These are phyloP conservation scores for Cladophialophora bantiana DNA, from an alignment of 2,329 filamentous ascomycete genomes.

Conservation along the genomic window DNA sequence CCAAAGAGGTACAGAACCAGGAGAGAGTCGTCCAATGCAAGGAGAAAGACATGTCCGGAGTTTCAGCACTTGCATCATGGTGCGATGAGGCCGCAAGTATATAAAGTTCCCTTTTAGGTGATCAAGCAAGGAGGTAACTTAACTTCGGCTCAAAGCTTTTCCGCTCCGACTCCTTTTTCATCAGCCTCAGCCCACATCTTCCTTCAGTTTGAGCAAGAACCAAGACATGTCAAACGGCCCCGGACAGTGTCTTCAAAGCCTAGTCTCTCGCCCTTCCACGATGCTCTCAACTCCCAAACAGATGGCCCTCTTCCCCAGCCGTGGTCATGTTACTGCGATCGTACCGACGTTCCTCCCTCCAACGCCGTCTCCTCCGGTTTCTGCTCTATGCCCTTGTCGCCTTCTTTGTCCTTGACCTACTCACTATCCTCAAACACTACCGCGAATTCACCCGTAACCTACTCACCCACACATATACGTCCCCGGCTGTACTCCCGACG, in stretches of 20 bases:
- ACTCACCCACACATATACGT: constrained; percentile 32
- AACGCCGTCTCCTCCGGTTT: constrained; percentile 27
- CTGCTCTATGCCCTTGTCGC: constrained; percentile 26
- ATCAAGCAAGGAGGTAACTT: no score
- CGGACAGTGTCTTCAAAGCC: background rate
- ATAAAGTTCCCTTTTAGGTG: no score
- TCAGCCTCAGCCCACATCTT: background rate
- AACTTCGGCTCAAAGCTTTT: background rate
- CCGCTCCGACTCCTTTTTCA: background rate
- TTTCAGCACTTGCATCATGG: no score
- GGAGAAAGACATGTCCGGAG: no score
- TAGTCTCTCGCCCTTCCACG: background rate
- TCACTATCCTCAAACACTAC: constrained; percentile 38
- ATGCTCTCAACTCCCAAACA: constrained; percentile 16
- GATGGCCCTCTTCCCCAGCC: constrained; percentile 20
- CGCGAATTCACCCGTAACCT: constrained; percentile 37
- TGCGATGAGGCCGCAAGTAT: no score
- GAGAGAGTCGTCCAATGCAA: no score
- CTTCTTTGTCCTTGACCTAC: constrained; percentile 36
- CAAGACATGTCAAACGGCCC: constrained; percentile 19
- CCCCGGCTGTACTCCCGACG: constrained; percentile 34
- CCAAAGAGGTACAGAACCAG: no score
- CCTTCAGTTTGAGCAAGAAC: constrained; percentile 1
- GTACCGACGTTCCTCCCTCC: constrained; percentile 33
- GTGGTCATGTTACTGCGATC: constrained; percentile 33